Percentiles rank a stretch among this genome's conserved stretches.
phyloP scores from a whole-genome alignment of 2,329 filamentous ascomycete genomes.

The Colletotrichum endophyticum region DNA sequence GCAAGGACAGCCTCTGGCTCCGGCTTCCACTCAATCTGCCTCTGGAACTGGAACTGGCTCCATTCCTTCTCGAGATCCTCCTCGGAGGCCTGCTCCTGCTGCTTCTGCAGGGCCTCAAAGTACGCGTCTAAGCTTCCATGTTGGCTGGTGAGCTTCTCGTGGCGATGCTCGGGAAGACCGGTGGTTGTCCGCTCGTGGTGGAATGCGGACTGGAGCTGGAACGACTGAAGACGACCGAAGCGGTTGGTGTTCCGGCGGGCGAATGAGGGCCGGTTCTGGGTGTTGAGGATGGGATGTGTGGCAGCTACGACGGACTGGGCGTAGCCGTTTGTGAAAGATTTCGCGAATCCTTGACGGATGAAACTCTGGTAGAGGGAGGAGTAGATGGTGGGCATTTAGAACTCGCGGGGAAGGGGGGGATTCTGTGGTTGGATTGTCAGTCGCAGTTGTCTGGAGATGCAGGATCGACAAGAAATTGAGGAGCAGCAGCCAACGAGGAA shows the following conservation, averaged over 20 bases:
- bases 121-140: slow-evolving; percentile 85
- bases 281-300: slow-evolving; percentile 80
- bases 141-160: slow-evolving; percentile 47
- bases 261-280: slow-evolving; percentile 70
- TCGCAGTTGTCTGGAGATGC: slow-evolving; percentile 6
- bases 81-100: slow-evolving; percentile 64
- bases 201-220: slow-evolving; percentile 80
- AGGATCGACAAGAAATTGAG: not conserved
- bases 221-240: slow-evolving; percentile 57
- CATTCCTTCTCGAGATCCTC: slow-evolving; percentile 78
- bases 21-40: slow-evolving; percentile 88
- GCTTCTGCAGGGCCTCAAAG: slow-evolving; percentile 87
- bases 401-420: slow-evolving; percentile 66
- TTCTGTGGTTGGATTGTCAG: slow-evolving; percentile 42
- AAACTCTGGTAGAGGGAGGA: slow-evolving; percentile 76
- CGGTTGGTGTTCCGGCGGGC: slow-evolving; percentile 61
- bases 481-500: not conserved
- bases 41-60: slow-evolving; percentile 89
- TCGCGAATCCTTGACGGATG: slow-evolving; percentile 96
- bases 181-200: slow-evolving; percentile 59
- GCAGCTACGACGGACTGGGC: slow-evolving; percentile 97
- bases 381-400: slow-evolving; percentile 89
- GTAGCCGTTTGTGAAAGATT: slow-evolving; percentile 97
- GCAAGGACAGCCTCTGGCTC: slow-evolving; percentile 60
- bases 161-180: slow-evolving; percentile 62